These are phyloP conservation scores for Pythium monospermum DNA, from an alignment of 352 stramenopile genomes.

Conservation along the genomic window DNA sequence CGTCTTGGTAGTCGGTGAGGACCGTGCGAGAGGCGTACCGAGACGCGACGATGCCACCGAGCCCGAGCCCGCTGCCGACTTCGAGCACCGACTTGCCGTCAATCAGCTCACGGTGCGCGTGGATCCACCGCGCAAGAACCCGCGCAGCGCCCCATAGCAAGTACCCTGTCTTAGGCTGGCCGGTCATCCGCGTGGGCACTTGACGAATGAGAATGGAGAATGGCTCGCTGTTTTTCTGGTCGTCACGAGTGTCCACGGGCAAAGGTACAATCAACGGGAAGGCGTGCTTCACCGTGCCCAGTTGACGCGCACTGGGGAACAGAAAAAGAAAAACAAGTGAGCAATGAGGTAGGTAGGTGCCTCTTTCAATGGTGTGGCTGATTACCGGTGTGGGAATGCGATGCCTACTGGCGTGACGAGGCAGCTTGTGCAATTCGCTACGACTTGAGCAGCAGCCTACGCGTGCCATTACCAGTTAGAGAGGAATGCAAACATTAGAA, in stretches of 20 bases:
- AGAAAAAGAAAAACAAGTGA: neutral
- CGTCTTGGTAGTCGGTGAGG: constrained; percentile 82
- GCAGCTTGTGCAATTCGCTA: constrained; percentile 50
- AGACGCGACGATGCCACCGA: constrained; percentile 72
- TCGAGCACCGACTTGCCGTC: constrained; percentile 67
- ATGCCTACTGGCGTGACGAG: constrained; percentile 48
- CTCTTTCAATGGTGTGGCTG: neutral
- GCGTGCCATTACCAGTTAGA: neutral
- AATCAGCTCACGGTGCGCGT: constrained; percentile 74
- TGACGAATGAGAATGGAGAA: constrained; percentile 72
- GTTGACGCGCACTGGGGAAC: constrained; percentile 35
- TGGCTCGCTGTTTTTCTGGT: constrained; percentile 18
- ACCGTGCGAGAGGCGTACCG: constrained; percentile 55
- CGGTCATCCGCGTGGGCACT: constrained; percentile 78
- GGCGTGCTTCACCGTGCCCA: constrained; percentile 50
- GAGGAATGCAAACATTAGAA: neutral
- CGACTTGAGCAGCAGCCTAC: constrained; percentile 59
- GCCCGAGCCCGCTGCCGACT: constrained; percentile 76
- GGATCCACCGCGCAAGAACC: constrained; percentile 76
- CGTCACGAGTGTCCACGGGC: constrained; percentile 57
- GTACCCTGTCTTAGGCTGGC: constrained; percentile 83
- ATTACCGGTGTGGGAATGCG: constrained; percentile 51
- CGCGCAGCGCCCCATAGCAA: constrained; percentile 78
- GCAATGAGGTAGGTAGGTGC: constrained; percentile 1
- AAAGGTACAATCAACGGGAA: constrained; percentile 52